Base-by-base conservation (phyloP, 495 filamentous ascomycete species). In the Xylaria palmicola region DNA sequence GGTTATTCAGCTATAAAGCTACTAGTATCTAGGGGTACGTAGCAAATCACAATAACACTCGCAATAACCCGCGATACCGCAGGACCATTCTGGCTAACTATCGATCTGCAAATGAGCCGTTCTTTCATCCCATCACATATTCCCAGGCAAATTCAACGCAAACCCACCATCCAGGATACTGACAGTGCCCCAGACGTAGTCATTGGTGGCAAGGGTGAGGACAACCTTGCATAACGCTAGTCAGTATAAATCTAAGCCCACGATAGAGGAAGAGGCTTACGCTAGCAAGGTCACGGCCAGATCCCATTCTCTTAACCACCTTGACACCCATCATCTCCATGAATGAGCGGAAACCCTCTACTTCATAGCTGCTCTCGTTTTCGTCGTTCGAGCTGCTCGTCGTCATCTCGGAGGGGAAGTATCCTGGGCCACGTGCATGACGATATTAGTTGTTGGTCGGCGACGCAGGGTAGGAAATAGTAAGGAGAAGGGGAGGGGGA, bases 351-450 rank as follows among this genome's bases (percentile, higher is more conserved):
- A 65, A 66, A 0, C 17, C 6, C 29, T 65, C 54, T 15, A 34
- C 52, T 13, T 34, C 26, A 9, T 45, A 3, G 15, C 15, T 34
- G 51, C 64, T 91, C 66, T 90, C 78, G 50, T 75, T 74, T 10
- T 82, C 74, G 27, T 81, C 82, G 56, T 77, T 81, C 0, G 68
- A 71, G 45, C 71, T 71, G 6, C 75, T 75, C n/a, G 82, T 76
- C 44, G 86, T 88, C 85, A 89, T 81, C 47, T 83, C 90, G 64
- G 88, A 91, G 13, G 90, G 90, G 68, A 94, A 78, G 32, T 68
- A 71, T 15, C 68, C 68, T 71, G 17, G 17, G 12, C 10, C 48
- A 30, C 37, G 4, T 17, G 7, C 1, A 37, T n/a, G n/a, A n/a
- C n/a, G 1, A 17, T 27, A 13, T 55, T 4, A 20, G 19, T 53